Percentiles rank a stretch among this genome's conserved stretches.
Conservation (phyloP, 495 filamentous ascomycete genomes). For the Podospora appendiculata region DNA sequence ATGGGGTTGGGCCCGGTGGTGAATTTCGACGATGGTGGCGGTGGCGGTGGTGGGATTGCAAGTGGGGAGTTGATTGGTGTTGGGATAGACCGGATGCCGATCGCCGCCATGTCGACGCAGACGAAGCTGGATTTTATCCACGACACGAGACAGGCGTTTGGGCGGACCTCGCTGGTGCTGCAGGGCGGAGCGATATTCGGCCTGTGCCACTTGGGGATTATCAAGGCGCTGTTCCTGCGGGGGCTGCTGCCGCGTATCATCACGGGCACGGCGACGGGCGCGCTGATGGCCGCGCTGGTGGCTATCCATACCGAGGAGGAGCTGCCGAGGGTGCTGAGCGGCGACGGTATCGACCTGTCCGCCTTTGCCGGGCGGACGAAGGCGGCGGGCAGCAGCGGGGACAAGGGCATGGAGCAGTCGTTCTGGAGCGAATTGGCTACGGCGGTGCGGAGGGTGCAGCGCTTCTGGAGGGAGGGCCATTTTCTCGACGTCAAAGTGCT, state of each 20-base stretch:
- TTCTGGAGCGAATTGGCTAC: slow-evolving; percentile 46
- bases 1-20: background rate
- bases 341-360: slow-evolving; percentile 73
- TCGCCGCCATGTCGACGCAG: slow-evolving; percentile 57
- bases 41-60: too few relatives aligned
- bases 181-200: slow-evolving; percentile 93
- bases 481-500: slow-evolving; percentile 76
- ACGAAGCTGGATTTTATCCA: slow-evolving; percentile 82
- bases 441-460: slow-evolving; percentile 48
- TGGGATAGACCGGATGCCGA: background rate
- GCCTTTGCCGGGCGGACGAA: slow-evolving; percentile 54
- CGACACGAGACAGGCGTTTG: slow-evolving; percentile 86
- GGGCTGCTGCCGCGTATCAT: slow-evolving; percentile 85
- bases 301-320: slow-evolving; percentile 86
- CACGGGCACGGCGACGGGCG: slow-evolving; percentile 83
- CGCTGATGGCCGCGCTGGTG: slow-evolving; percentile 83
- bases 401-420: slow-evolving; percentile 5
- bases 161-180: slow-evolving; percentile 74
- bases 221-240: slow-evolving; percentile 79
- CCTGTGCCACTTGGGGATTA: slow-evolving; percentile 82
- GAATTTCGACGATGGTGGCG: background rate
- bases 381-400: slow-evolving; percentile 1
- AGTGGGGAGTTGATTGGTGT: background rate
- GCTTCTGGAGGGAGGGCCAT: slow-evolving; percentile 68
- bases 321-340: slow-evolving; percentile 64